phyloP scores from a whole-genome alignment of 306 rosid species.

The Fragaria ananassa region DNA sequence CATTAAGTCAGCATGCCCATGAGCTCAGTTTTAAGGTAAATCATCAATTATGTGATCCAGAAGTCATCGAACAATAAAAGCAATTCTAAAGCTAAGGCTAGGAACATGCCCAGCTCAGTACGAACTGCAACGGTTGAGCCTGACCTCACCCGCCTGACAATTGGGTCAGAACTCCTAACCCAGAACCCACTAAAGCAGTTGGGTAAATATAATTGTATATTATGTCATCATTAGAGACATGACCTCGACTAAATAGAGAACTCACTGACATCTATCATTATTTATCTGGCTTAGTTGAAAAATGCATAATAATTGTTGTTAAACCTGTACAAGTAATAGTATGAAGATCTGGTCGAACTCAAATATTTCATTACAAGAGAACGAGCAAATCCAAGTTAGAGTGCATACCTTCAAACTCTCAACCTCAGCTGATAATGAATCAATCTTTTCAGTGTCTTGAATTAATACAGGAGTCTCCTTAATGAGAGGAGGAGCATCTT shows the following conservation, averaged over 20 bases:
- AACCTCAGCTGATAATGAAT: constrained; percentile 71
- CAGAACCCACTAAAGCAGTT: neutral
- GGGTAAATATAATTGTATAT: neutral
- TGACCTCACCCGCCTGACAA: neutral
- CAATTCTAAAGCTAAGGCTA: no score
- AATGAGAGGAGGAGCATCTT: constrained; percentile 97
- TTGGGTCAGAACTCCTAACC: neutral
- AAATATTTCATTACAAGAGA: constrained; percentile 4
- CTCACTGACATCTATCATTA: neutral
- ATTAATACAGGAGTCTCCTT: constrained; percentile 95
- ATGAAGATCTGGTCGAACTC: constrained; percentile 3
- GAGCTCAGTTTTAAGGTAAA: constrained; percentile 20
- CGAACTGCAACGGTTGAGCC: neutral
- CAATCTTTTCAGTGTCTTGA: constrained; percentile 88
- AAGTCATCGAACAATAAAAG: neutral
- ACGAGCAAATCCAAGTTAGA: neutral
- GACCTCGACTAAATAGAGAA: neutral
- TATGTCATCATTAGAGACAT: neutral
- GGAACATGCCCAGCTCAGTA: neutral
- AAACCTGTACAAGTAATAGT: neutral
- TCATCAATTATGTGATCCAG: neutral
- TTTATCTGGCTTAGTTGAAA: neutral
- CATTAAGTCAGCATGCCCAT: constrained; percentile 26
- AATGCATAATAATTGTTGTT: neutral
- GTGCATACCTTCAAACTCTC: constrained; percentile 72